Evolutionary conservation across 148 eudicot genomes (phyloP).

Genomic region (Chenopodium formosanum): DNA sequence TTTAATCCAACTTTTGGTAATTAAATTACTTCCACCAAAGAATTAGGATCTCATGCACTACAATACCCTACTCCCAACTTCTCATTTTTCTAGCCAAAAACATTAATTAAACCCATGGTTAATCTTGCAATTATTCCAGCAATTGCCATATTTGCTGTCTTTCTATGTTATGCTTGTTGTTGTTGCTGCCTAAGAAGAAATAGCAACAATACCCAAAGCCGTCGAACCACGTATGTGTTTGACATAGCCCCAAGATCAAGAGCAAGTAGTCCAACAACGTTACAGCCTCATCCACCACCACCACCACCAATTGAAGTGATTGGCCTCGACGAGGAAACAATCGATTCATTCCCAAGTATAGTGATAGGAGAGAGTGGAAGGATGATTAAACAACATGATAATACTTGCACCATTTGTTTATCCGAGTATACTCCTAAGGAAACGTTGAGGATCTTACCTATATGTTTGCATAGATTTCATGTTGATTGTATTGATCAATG

Average conservation of each 20-base stretch:
- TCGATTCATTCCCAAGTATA: slow-evolving; percentile 26
- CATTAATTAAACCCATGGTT: neutral
- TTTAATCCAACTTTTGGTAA: neutral
- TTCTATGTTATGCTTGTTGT: slow-evolving; percentile 21
- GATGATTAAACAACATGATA: slow-evolving; percentile 30
- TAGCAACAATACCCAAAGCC: neutral
- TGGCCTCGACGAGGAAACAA: slow-evolving; percentile 28
- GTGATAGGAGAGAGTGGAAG: slow-evolving; percentile 27
- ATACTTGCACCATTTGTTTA: slow-evolving; percentile 29
- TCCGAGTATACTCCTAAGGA: slow-evolving; percentile 27
- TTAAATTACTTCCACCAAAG: neutral
- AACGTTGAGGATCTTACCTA: slow-evolving; percentile 32
- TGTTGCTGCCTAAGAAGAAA: neutral
- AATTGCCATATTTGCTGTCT: slow-evolving; percentile 1
- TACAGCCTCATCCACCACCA: slow-evolving; percentile 8
- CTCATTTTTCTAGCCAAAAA: neutral
- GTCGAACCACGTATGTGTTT: slow-evolving; percentile 4
- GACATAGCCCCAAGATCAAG: neutral
- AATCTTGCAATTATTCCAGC: slow-evolving; percentile 9
- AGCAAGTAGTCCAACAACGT: neutral
- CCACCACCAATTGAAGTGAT: neutral
- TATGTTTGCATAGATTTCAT: slow-evolving; percentile 35
- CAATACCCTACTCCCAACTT: neutral
- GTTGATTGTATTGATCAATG: slow-evolving; percentile 33
- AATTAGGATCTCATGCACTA: neutral